Percentiles rank a stretch among this genome's conserved stretches.
Conservation (phyloP, 805 yeast species). For the Sungouiella blattae region DNA sequence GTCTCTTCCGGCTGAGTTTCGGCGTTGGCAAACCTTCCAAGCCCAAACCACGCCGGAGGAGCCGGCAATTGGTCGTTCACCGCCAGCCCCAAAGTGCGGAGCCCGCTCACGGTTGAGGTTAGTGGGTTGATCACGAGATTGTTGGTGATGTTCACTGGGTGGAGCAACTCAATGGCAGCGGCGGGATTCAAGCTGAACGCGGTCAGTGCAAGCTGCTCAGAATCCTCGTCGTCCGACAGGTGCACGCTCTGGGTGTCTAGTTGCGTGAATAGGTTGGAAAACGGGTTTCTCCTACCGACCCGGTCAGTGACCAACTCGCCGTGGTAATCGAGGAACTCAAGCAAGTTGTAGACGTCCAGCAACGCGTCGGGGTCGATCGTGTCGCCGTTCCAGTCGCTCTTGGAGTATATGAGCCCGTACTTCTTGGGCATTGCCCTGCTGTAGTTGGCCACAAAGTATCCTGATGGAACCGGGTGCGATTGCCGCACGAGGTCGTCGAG, state of each 20-base stretch:
- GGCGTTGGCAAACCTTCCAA: too few relatives aligned
- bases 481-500: slow-evolving; percentile 14
- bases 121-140: slow-evolving; percentile 37
- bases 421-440: slow-evolving; percentile 25
- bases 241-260: neutral
- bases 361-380: slow-evolving; percentile 12
- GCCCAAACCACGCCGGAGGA: slow-evolving; percentile 12
- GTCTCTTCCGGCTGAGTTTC: neutral
- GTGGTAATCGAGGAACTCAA: slow-evolving; percentile 31
- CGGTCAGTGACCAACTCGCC: slow-evolving; percentile 18
- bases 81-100: slow-evolving; percentile 22
- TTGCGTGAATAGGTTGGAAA: neutral
- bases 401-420: slow-evolving; percentile 27
- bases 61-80: slow-evolving; percentile 12
- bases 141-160: slow-evolving; percentile 34
- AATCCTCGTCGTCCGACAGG: neutral
- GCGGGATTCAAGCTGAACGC: neutral
- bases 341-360: slow-evolving; percentile 25
- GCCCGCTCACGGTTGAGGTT: slow-evolving; percentile 31
- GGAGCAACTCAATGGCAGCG: slow-evolving; percentile 13
- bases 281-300: slow-evolving; percentile 7
- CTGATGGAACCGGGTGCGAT: slow-evolving; percentile 15
- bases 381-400: slow-evolving; percentile 4
- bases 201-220: neutral
- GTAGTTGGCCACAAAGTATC: slow-evolving; percentile 27